These are phyloP conservation scores for Malassezia equina DNA, from an alignment of 1,284 basidiomycete genomes.

Conservation along the genomic window DNA sequence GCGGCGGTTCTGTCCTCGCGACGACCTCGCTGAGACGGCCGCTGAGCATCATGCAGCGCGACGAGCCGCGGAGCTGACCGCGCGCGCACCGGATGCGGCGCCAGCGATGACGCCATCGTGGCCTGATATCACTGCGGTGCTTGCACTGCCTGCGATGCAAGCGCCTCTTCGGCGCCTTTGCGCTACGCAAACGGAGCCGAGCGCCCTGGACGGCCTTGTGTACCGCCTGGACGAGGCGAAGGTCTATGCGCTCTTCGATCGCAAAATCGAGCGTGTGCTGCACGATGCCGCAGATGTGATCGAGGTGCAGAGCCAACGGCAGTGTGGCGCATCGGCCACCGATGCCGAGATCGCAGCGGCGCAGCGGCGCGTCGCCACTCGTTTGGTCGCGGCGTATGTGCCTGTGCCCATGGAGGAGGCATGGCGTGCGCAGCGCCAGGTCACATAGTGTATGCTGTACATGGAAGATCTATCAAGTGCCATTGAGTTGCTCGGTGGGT, in stretches of 20 bases:
- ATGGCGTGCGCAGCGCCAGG: not conserved
- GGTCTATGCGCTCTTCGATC: not conserved
- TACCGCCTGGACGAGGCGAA: constrained; percentile 7
- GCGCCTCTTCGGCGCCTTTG: constrained; percentile 10
- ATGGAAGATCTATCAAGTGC: not conserved
- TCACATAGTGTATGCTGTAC: no score
- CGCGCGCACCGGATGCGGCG: not conserved
- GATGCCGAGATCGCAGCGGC: not conserved
- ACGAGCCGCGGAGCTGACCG: not conserved
- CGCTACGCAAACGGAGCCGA: constrained; percentile 4
- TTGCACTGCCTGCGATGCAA: not conserved
- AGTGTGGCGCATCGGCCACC: not conserved
- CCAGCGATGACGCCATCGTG: not conserved
- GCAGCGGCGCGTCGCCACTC: not conserved
- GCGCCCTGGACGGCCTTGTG: constrained; percentile 1
- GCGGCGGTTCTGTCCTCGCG: not conserved
- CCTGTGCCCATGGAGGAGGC: not conserved
- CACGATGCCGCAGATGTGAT: constrained; percentile 6
- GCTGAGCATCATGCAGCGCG: constrained; percentile 8
- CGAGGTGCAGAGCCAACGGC: not conserved
- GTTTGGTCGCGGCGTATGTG: not conserved
- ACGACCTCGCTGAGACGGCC: constrained; percentile 12
- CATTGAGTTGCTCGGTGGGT: not conserved
- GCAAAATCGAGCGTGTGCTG: not conserved
- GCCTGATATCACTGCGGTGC: constrained; percentile 8